Evolutionary conservation across 78 protist species (phyloP).

Genomic region (Dictyostelium capitatum): DNA sequence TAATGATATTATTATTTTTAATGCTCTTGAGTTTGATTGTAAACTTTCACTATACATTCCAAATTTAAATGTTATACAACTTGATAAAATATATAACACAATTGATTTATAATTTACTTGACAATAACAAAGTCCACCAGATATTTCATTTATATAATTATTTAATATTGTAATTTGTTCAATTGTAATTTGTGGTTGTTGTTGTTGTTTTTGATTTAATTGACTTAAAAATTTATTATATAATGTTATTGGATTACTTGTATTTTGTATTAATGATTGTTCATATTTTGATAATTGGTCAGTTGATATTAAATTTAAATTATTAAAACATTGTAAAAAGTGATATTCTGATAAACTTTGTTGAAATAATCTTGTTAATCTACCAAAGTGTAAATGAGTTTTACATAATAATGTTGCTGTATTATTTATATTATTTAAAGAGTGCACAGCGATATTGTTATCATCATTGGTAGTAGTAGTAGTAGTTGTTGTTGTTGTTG

Average conservation of each 20-base stretch:
- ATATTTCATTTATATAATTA: conserved; percentile 39
- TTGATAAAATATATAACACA: conserved; percentile 19
- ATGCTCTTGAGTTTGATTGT: conserved; percentile 14
- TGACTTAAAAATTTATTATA: not conserved
- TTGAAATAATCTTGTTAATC: conserved; percentile 57
- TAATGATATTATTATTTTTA: conserved; percentile 1
- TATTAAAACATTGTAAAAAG: not conserved
- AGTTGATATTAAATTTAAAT: not conserved
- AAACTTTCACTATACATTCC: not conserved
- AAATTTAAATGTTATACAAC: not conserved
- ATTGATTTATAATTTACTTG: conserved; percentile 14
- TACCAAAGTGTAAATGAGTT: conserved; percentile 57
- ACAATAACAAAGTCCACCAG: conserved; percentile 56
- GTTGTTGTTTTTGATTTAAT: not conserved
- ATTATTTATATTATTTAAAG: not conserved
- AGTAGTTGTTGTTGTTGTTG: not conserved
- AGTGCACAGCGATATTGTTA: not conserved
- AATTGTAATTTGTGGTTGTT: not conserved
- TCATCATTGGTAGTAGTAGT: not conserved
- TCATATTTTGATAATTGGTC: not conserved
- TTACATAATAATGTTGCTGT: conserved; percentile 26
- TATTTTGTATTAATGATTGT: not conserved
- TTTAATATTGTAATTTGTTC: not conserved
- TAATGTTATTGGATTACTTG: not conserved
- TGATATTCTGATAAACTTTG: conserved; percentile 31